Percentiles rank a stretch among this genome's conserved stretches.
These are phyloP conservation scores for Aspergillus sp. DNA, from an alignment of 2,329 filamentous ascomycete species.

Conservation along the genomic window DNA sequence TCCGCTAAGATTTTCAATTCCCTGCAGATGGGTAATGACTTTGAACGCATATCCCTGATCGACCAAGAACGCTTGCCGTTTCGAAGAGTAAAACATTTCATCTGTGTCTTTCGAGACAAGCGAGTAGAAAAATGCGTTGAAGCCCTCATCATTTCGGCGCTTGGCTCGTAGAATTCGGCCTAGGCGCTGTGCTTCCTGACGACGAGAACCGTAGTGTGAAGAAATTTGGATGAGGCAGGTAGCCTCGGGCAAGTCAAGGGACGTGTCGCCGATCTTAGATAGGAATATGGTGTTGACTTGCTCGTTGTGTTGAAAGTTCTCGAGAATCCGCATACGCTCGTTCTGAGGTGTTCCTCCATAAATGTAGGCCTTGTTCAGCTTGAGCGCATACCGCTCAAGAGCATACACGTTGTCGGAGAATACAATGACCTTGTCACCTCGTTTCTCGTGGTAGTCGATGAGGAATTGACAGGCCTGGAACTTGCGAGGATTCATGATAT, in stretches of 20 bases:
- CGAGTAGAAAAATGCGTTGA: conserved; percentile 99
- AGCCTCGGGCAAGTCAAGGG: conserved; percentile 93
- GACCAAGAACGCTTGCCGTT: conserved; percentile 93
- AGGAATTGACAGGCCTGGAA: conserved; percentile 96
- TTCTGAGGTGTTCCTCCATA: conserved; percentile 83
- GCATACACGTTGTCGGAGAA: conserved; percentile 98
- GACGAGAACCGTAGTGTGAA: conserved; percentile 92
- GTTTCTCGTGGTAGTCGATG: conserved; percentile 94
- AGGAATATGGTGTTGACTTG: conserved; percentile 89
- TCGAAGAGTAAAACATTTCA: conserved; percentile 97
- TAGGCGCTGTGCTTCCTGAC: conserved; percentile 91
- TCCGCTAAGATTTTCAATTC: conserved; percentile 79
- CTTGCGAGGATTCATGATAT: conserved; percentile 97
- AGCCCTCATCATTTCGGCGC: conserved; percentile 93
- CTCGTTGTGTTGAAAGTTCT: conserved; percentile 94
- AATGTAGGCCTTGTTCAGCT: conserved; percentile 84
- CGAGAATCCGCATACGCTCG: conserved; percentile 82
- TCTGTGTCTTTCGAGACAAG: conserved; percentile 95
- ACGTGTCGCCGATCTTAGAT: conserved; percentile 97
- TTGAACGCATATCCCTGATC: conserved; percentile 99
- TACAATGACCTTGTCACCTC: conserved; percentile 96
- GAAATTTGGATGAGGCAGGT: conserved; percentile 97
- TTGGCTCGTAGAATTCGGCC: conserved; percentile 94
- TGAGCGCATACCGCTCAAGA: conserved; percentile 78
- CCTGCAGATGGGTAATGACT: conserved; percentile 92